Percentiles rank a stretch among this genome's conserved stretches.
Evolutionary conservation across 495 filamentous ascomycete species (phyloP).

Genomic region (Annulohypoxylon maeteangense): DNA sequence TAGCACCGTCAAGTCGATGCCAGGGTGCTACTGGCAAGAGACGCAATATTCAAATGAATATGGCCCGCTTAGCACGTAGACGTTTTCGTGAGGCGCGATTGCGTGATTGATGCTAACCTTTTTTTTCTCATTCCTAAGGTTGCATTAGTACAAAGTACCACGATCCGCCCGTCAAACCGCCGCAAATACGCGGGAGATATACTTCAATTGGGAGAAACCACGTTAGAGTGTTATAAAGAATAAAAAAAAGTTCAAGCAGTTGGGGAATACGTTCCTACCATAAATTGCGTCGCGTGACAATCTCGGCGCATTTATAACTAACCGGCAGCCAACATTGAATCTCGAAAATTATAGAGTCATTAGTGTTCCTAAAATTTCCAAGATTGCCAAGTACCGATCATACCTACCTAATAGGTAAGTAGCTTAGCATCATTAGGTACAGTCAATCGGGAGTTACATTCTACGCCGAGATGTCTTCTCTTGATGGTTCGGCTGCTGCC

Average conservation of each 20-base stretch:
- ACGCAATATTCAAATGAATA: constrained; percentile 26
- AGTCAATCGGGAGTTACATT: constrained; percentile 3
- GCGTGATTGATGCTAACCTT: constrained; percentile 37
- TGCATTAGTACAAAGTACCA: constrained; percentile 16
- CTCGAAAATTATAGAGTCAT: background rate
- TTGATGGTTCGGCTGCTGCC: constrained; percentile 19
- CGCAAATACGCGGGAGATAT: background rate
- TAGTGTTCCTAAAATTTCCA: background rate
- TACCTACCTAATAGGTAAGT: background rate
- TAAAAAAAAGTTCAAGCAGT: constrained; percentile 4
- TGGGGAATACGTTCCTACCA: background rate
- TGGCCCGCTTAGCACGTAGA: constrained; percentile 9
- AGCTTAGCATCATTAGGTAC: background rate
- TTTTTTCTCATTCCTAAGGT: constrained; percentile 14
- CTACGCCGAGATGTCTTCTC: constrained; percentile 37
- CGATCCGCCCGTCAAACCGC: background rate
- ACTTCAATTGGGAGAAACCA: constrained; percentile 4
- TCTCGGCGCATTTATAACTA: constrained; percentile 5
- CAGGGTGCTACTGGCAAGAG: constrained; percentile 5
- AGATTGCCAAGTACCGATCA: constrained; percentile 4
- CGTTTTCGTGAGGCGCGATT: constrained; percentile 33
- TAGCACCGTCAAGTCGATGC: background rate
- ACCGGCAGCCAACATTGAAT: background rate
- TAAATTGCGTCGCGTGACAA: constrained; percentile 1
- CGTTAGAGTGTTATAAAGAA: background rate